Percentiles rank a stretch among this genome's conserved stretches.
These are phyloP conservation scores for Primulina huaijiensis DNA, from an alignment of 257 asterid genomes.

Conservation along the genomic window DNA sequence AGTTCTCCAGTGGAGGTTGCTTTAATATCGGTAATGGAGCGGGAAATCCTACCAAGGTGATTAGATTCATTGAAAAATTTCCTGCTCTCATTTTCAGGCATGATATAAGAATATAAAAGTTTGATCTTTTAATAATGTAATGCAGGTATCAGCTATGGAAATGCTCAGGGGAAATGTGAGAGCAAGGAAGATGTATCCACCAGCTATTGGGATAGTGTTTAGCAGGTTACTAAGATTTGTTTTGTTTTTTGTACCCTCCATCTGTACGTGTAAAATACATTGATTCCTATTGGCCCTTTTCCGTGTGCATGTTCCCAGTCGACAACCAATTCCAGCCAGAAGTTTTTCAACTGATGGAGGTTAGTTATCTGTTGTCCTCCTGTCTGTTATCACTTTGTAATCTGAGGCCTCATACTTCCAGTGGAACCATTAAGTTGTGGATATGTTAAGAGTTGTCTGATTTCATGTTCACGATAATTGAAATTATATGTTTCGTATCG, in stretches of 20 bases:
- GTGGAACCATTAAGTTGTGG: constrained; percentile 13
- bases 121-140: constrained; percentile 24
- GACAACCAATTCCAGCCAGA: constrained; percentile 35
- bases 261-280: constrained; percentile 8
- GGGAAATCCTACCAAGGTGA: constrained; percentile 36
- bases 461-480: constrained; percentile 1
- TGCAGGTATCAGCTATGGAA: constrained; percentile 45
- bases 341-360: constrained; percentile 69
- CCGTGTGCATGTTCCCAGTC: constrained; percentile 39
- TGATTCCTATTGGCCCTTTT: constrained; percentile 23
- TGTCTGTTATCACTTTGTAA: constrained; percentile 2
- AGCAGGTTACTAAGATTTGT: constrained; percentile 44
- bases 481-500: constrained; percentile 13
- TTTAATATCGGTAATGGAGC: constrained; percentile 34
- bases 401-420: constrained; percentile 11
- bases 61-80: constrained; percentile 19
- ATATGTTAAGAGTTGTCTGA: constrained; percentile 9
- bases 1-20: constrained; percentile 30
- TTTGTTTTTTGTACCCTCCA: constrained; percentile 17
- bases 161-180: constrained; percentile 40
- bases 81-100: constrained; percentile 18
- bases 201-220: constrained; percentile 41
- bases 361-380: constrained; percentile 25
- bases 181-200: constrained; percentile 36
- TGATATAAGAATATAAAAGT: constrained; percentile 7